Conservation (phyloP, 148 eudicot genomes). For the Pouteria glomerata region DNA sequence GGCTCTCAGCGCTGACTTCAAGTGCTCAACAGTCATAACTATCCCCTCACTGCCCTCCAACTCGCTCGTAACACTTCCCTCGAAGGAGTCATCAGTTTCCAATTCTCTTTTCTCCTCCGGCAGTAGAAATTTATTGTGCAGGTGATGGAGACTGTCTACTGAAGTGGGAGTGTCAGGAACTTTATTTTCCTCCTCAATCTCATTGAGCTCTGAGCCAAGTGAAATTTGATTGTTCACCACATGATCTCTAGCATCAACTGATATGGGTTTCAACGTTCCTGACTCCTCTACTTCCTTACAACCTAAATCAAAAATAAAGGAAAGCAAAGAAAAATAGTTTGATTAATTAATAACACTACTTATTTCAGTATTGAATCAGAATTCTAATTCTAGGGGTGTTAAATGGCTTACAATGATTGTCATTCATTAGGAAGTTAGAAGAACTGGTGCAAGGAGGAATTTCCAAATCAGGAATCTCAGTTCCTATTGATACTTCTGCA, state of each 20-base stretch:
- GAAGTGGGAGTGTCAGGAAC: slow-evolving; percentile 68
- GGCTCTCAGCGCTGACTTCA: slow-evolving; percentile 43
- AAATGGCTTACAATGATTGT: slow-evolving; percentile 32
- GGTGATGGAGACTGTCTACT: slow-evolving; percentile 34
- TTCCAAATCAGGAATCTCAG: slow-evolving; percentile 53
- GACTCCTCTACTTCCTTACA: slow-evolving; percentile 21
- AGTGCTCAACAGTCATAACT: slow-evolving; percentile 36
- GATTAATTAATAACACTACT: too few species aligned
- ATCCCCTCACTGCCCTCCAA: slow-evolving; percentile 46
- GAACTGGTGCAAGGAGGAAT: slow-evolving; percentile 28
- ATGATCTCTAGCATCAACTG: slow-evolving; percentile 24
- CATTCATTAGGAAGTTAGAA: slow-evolving; percentile 9
- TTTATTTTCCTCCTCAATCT: slow-evolving; percentile 57
- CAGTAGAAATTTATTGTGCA: slow-evolving; percentile 44
- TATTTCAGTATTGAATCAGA: not conserved
- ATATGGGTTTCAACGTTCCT: slow-evolving; percentile 21
- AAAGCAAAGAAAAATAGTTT: too few species aligned
- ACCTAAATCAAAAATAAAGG: slow-evolving; percentile 29
- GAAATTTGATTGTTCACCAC: slow-evolving; percentile 8
- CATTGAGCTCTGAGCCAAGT: slow-evolving; percentile 25
- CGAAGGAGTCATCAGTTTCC: slow-evolving; percentile 54
- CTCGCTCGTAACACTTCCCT: slow-evolving; percentile 64
- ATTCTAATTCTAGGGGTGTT: not conserved
- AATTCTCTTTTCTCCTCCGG: slow-evolving; percentile 54
- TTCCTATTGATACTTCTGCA: slow-evolving; percentile 56